phyloP scores from a whole-genome alignment of 176 grass and related monocot species.

The Raddia distichophylla region DNA sequence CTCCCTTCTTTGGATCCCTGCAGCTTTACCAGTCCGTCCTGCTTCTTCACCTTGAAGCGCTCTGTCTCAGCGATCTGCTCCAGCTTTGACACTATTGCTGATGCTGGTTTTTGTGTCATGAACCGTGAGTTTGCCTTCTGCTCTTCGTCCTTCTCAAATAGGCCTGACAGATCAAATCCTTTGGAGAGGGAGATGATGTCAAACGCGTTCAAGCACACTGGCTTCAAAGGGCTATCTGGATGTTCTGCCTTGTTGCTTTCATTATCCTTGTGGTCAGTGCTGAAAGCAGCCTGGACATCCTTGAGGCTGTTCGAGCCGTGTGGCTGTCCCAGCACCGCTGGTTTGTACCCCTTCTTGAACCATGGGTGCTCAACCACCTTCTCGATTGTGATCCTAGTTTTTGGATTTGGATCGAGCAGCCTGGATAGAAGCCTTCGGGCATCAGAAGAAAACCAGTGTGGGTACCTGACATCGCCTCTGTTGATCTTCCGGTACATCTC shows the following conservation, averaged over 20 bases:
- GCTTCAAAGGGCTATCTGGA: conserved; percentile 57
- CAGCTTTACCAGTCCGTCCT: conserved; percentile 71
- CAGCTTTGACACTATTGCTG: conserved; percentile 81
- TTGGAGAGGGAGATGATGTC: conserved; percentile 87
- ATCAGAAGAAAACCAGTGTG: conserved; percentile 68
- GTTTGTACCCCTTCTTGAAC: conserved; percentile 86
- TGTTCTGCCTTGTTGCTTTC: conserved; percentile 26
- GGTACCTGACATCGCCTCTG: conserved; percentile 70
- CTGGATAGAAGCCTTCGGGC: conserved; percentile 56
- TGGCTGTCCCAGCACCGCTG: conserved; percentile 40
- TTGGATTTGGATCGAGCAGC: conserved; percentile 76
- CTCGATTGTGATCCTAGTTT: conserved; percentile 66
- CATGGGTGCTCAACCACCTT: conserved; percentile 69
- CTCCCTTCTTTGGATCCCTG: conserved; percentile 78
- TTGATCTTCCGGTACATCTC: conserved; percentile 93
- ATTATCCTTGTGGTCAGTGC: conserved; percentile 8
- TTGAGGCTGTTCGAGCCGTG: conserved; percentile 47
- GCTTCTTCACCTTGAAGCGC: conserved; percentile 81
- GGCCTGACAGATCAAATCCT: conserved; percentile 82
- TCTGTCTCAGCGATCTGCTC: conserved; percentile 82
- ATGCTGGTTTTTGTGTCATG: conserved; percentile 74
- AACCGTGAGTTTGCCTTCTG: conserved; percentile 61
- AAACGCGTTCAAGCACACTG: conserved; percentile 79
- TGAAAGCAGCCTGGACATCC: conserved; percentile 77
- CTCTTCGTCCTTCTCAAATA: conserved; percentile 68